Evolutionary conservation across 2,329 filamentous ascomycete genomes (phyloP).

Genomic region (Rugonectria rugulosa): DNA sequence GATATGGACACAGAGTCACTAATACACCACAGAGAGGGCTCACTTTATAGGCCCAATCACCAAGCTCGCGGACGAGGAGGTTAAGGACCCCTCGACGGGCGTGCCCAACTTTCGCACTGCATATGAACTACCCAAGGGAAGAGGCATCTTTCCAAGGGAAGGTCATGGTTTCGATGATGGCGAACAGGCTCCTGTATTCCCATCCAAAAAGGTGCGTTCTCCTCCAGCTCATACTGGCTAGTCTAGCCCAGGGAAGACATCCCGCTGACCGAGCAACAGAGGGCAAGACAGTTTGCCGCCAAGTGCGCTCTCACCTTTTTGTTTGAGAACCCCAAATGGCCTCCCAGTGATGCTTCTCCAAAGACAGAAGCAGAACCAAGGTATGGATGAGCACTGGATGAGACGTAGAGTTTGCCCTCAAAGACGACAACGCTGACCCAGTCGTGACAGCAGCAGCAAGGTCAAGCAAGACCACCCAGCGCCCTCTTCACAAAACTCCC

Average conservation of each 20-base stretch:
- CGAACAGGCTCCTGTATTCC: slow-evolving; percentile 46
- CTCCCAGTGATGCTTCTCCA: background rate
- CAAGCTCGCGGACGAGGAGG: slow-evolving; percentile 12
- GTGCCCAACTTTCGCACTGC: slow-evolving; percentile 33
- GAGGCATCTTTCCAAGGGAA: slow-evolving; percentile 36
- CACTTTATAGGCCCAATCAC: slow-evolving; percentile 2
- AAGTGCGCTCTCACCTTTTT: slow-evolving; percentile 56
- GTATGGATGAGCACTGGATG: no score
- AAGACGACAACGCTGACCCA: no score
- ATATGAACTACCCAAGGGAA: slow-evolving; percentile 34
- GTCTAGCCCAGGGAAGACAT: no score
- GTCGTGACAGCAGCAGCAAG: background rate
- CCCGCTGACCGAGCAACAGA: slow-evolving; percentile 28
- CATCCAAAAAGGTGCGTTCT: slow-evolving; percentile 53
- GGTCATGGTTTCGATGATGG: slow-evolving; percentile 46
- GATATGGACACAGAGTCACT: no score
- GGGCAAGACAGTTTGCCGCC: slow-evolving; percentile 62
- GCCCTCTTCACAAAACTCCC: slow-evolving; percentile 13
- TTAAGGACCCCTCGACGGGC: background rate
- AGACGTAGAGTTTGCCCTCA: no score
- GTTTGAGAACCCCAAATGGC: background rate
- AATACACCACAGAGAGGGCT: slow-evolving; percentile 26
- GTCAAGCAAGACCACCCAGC: background rate
- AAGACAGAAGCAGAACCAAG: background rate
- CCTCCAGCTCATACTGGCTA: no score